Conservation (phyloP, 2,329 filamentous ascomycete genomes). For the Macrophomina tecta region DNA sequence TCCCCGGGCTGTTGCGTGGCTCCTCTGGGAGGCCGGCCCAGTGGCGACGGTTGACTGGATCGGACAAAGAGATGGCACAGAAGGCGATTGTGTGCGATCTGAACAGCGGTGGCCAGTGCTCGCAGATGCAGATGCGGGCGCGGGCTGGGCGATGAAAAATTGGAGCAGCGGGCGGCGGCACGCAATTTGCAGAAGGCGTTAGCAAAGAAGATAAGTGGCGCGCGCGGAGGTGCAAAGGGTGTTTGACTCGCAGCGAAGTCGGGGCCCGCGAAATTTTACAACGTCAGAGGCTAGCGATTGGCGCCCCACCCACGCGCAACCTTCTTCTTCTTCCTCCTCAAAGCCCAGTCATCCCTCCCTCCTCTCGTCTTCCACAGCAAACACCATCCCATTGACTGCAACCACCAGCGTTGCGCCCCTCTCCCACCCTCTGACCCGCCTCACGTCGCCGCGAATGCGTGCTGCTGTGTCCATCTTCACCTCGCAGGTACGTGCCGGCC, state of each 20-base stretch:
- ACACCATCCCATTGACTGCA: conserved; percentile 1
- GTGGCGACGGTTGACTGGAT: background rate
- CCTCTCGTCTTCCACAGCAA: conserved; percentile 2
- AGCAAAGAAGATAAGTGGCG: background rate
- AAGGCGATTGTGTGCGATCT: background rate
- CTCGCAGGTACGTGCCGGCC: conserved; percentile 55
- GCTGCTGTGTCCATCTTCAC: conserved; percentile 58
- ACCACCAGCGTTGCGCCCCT: conserved; percentile 19
- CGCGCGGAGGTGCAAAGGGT: background rate
- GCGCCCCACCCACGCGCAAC: conserved; percentile 12
- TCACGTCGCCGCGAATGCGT: conserved; percentile 46
- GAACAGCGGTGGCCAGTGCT: background rate
- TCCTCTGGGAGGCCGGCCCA: background rate
- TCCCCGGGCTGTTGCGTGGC: background rate
- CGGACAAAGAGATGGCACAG: background rate
- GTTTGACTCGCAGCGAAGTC: conserved; percentile 13
- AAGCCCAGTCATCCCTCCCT: conserved; percentile 4
- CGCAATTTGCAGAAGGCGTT: conserved; percentile 17
- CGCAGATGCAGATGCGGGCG: background rate
- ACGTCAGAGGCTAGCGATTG: too few species aligned
- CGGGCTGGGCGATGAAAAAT: background rate
- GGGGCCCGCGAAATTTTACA: background rate
- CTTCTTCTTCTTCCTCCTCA: background rate
- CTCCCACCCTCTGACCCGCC: conserved; percentile 9
- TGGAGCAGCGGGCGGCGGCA: conserved; percentile 1